Percentiles rank a stretch among this genome's conserved stretches.
These are phyloP conservation scores for Ceratorhiza oryzae-sativae DNA, from an alignment of 1,284 basidiomycete species.

Conservation along the genomic window DNA sequence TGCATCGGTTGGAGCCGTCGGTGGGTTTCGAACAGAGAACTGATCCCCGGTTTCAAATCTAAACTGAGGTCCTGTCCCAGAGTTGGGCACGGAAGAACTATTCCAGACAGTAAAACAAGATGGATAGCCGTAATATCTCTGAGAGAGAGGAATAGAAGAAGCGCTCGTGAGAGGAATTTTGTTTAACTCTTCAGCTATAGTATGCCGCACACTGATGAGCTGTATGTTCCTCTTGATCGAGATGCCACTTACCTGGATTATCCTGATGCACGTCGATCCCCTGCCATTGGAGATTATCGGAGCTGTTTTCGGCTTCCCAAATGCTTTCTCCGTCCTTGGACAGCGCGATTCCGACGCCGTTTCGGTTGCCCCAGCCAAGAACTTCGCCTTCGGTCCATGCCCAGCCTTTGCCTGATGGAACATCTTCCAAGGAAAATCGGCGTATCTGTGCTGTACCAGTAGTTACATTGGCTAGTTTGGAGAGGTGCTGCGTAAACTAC, in stretches of 20 bases:
- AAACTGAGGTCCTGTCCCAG: neutral
- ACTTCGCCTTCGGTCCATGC: conserved; percentile 50
- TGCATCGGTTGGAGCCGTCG: neutral
- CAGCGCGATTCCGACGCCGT: conserved; percentile 56
- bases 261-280: conserved; percentile 33
- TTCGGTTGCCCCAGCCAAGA: conserved; percentile 56
- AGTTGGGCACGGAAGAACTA: conserved; percentile 2
- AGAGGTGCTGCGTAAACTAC: conserved; percentile 45
- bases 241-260: conserved; percentile 23
- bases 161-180: conserved; percentile 11
- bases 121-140: conserved; percentile 37
- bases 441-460: conserved; percentile 56
- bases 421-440: conserved; percentile 43
- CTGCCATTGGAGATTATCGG: conserved; percentile 42
- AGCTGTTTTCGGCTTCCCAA: conserved; percentile 55
- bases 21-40: conserved; percentile 25
- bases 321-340: conserved; percentile 46
- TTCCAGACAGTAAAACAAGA: conserved; percentile 37
- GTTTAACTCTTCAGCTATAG: conserved; percentile 35
- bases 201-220: too few species aligned
- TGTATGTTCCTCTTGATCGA: too few species aligned
- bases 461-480: conserved; percentile 32
- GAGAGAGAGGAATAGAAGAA: neutral
- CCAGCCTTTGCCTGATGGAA: conserved; percentile 35
- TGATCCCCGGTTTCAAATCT: conserved; percentile 18